Base-by-base conservation (phyloP, 1,284 basidiomycete genomes). In the Boletellus deceptivus region DNA sequence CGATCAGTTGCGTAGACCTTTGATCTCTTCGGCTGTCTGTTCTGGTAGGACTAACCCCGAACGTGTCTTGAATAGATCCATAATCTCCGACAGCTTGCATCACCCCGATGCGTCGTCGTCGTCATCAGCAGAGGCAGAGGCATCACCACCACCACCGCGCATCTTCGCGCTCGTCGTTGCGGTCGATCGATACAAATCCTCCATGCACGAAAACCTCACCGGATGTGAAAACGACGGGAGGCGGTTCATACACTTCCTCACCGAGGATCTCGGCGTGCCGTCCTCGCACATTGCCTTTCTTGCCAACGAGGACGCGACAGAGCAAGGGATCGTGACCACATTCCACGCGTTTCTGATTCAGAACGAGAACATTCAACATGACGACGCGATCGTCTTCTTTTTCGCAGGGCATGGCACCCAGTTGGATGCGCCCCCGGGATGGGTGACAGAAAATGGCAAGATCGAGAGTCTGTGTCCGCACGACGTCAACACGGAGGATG, bases 321-420 rank as follows among this genome's bases (percentile, higher is more conserved):
- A 81, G 55, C 64, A 65, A 11, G 70, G 68, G 51, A 82, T 86
- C 44, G 73, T 83, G 49, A 22, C 22, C 0, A 31, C 70, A 74
- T 56, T 70, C 55, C 2, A 78, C 79, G 56, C 64, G 2, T 82
- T 84, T 57, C 70, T 86, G n/a, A 61, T 79, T 47, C 72, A 76
- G 54, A 84, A 86, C 53, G 60, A 71, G 3, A 63, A 67, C 22
- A 81, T 86, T 18, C 71, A 78, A 43, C 64, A 62, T 18, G 80
- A 77, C 14, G 83, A 86, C 50, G 74, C 81, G n/a, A 79, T 86
- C 24, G 49, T 86, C 42, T 70, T 86, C 51, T 86, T 79, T 58
- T 86, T 82, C 58, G 80, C 84, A 10, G 83, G 84, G 6, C 83
- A 85, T 59, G 84, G 84, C 4, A 77, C 75, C 54, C 71, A 62